Evolutionary conservation across 73 alveolate genomes (phyloP).

Genomic region (Paramecium tetraurelia): DNA sequence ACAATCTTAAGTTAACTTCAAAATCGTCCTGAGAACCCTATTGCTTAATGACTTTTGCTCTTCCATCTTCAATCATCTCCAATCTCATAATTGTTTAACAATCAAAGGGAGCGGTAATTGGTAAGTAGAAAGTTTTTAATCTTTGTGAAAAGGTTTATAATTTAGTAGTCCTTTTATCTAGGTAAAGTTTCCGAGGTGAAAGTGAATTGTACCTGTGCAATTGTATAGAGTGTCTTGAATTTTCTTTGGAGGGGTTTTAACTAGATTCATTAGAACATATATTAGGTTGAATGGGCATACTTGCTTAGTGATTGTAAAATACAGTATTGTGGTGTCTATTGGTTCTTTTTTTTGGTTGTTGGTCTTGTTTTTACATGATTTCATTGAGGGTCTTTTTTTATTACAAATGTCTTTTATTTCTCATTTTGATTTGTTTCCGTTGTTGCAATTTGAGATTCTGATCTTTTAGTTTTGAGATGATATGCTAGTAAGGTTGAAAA

Average conservation of each 20-base stretch:
- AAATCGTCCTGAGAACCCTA: slow-evolving; percentile 18
- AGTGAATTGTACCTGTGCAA: background rate
- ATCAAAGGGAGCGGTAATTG: background rate
- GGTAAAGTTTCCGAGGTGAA: background rate
- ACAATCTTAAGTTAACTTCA: background rate
- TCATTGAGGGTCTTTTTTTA: background rate
- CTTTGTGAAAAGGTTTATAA: background rate
- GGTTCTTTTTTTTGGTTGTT: background rate
- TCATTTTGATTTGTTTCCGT: background rate
- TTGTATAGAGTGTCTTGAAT: background rate
- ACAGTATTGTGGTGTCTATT: background rate
- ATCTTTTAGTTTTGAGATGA: background rate
- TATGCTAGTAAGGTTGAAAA: background rate
- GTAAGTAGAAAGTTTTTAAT: background rate
- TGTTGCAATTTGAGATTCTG: background rate
- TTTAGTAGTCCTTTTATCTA: background rate
- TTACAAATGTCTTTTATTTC: slow-evolving; percentile 13
- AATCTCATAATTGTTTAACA: background rate
- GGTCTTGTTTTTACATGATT: background rate
- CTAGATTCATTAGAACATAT: background rate
- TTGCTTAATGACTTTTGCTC: background rate
- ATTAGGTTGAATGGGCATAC: background rate
- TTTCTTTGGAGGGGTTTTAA: background rate
- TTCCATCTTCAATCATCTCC: background rate
- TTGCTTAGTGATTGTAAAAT: background rate